phyloP scores from a whole-genome alignment of 805 yeast genomes.

The Monosporozyma servazzii region DNA sequence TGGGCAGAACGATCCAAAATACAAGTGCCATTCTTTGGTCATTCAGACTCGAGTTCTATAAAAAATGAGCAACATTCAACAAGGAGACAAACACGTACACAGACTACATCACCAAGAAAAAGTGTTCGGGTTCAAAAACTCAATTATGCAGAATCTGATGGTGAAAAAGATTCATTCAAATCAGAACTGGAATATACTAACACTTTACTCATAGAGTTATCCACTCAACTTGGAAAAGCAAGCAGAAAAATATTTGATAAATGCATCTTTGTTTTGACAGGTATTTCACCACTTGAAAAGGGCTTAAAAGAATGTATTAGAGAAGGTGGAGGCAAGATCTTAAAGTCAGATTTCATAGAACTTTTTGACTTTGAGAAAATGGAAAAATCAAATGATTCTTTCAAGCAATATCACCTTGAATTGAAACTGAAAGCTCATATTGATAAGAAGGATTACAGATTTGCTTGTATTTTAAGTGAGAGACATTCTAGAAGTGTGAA shows the following conservation, averaged over 20 bases:
- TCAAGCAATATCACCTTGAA: slow-evolving; percentile 2
- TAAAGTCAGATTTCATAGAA: slow-evolving; percentile 30
- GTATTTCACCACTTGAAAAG: slow-evolving; percentile 24
- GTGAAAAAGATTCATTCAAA: background rate
- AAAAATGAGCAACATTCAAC: slow-evolving; percentile 10
- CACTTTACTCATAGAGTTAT: background rate
- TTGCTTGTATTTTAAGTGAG: slow-evolving; percentile 60
- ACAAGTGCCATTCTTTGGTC: slow-evolving; percentile 8
- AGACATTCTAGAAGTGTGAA: slow-evolving; percentile 58
- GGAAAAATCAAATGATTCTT: slow-evolving; percentile 1
- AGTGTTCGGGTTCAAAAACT: background rate
- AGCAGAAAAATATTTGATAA: slow-evolving; percentile 20
- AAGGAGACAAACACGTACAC: slow-evolving; percentile 16
- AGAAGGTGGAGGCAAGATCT: slow-evolving; percentile 36
- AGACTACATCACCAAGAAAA: slow-evolving; percentile 9
- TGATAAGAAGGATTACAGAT: slow-evolving; percentile 28
- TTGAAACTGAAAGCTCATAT: slow-evolving; percentile 8
- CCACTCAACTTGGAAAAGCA: background rate
- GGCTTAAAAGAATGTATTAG: slow-evolving; percentile 31
- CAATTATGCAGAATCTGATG: background rate
- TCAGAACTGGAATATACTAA: background rate
- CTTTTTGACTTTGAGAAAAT: slow-evolving; percentile 13
- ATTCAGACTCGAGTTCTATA: background rate
- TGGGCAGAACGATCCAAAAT: slow-evolving; percentile 32
- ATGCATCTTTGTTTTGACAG: slow-evolving; percentile 35